Evolutionary conservation across 768 basidiomycete genomes (phyloP).

Genomic region (Amanita thiersii): DNA sequence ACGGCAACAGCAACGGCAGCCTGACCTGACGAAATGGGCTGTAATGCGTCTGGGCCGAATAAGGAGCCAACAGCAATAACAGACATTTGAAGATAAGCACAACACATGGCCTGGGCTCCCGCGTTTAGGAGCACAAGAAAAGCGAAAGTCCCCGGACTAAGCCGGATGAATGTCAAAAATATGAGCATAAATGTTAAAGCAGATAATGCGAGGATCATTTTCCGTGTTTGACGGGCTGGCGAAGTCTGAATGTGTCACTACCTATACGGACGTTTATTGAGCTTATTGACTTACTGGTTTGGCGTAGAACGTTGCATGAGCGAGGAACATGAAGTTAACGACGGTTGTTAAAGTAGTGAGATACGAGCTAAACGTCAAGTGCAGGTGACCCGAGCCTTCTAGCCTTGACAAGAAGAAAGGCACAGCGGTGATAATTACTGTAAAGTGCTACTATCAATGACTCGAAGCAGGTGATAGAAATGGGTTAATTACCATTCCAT

Average conservation of each 20-base stretch:
- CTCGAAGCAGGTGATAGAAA: slow-evolving; percentile 4
- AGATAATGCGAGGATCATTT: slow-evolving; percentile 41
- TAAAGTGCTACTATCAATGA: neutral
- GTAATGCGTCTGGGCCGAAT: slow-evolving; percentile 67
- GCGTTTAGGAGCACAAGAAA: slow-evolving; percentile 57
- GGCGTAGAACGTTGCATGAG: slow-evolving; percentile 63
- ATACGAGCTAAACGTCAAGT: slow-evolving; percentile 57
- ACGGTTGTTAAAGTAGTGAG: slow-evolving; percentile 56
- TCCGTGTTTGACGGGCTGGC: slow-evolving; percentile 49
- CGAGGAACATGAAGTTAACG: slow-evolving; percentile 61
- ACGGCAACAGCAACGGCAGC: slow-evolving; percentile 80
- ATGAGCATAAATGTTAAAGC: slow-evolving; percentile 52
- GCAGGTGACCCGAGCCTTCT: slow-evolving; percentile 42
- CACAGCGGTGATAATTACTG: slow-evolving; percentile 81
- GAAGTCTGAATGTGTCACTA: slow-evolving; percentile 39
- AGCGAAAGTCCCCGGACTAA: slow-evolving; percentile 51
- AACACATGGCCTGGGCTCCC: slow-evolving; percentile 47
- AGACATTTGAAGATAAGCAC: slow-evolving; percentile 72
- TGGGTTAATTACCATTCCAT: slow-evolving; percentile 92
- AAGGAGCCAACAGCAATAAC: slow-evolving; percentile 75
- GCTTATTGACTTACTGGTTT: slow-evolving; percentile 43
- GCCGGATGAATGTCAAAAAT: slow-evolving; percentile 53
- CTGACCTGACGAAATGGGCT: slow-evolving; percentile 76
- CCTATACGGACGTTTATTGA: neutral
- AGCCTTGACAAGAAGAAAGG: slow-evolving; percentile 75